These are phyloP conservation scores for Melanogaster broomeanus DNA, from an alignment of 768 basidiomycete genomes.

Conservation along the genomic window DNA sequence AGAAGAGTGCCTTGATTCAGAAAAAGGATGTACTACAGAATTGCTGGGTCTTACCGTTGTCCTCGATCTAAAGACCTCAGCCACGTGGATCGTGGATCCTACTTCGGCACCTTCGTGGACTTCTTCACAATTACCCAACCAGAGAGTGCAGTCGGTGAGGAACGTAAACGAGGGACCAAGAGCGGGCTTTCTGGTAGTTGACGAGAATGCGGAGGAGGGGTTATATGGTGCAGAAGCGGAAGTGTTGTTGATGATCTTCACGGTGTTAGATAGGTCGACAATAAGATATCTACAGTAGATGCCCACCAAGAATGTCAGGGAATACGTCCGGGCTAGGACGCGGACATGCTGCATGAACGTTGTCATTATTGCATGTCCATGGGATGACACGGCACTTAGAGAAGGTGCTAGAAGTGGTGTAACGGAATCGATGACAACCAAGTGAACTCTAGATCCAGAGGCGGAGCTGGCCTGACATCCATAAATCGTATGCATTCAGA, in stretches of 20 bases:
- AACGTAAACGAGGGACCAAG: conserved; percentile 76
- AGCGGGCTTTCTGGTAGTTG: conserved; percentile 59
- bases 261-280: neutral
- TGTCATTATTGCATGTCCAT: conserved; percentile 77
- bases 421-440: conserved; percentile 65
- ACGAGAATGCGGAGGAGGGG: conserved; percentile 34
- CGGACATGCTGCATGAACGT: conserved; percentile 69
- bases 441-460: conserved; percentile 32
- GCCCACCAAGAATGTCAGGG: conserved; percentile 57
- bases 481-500: conserved; percentile 3
- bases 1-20: neutral
- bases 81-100: conserved; percentile 30
- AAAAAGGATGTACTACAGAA: neutral
- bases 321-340: conserved; percentile 43
- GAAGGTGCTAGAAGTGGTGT: conserved; percentile 65
- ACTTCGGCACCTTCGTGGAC: conserved; percentile 11
- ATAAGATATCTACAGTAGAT: neutral
- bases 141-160: conserved; percentile 73
- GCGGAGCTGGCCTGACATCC: conserved; percentile 9
- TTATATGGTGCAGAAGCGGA: conserved; percentile 36
- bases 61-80: conserved; percentile 47
- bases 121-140: conserved; percentile 47
- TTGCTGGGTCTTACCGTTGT: conserved; percentile 32
- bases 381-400: conserved; percentile 64
- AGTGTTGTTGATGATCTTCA: conserved; percentile 64